These are phyloP conservation scores for Aspergillus fumigatiaffinis DNA, from an alignment of 2,329 filamentous ascomycete genomes.

Conservation along the genomic window DNA sequence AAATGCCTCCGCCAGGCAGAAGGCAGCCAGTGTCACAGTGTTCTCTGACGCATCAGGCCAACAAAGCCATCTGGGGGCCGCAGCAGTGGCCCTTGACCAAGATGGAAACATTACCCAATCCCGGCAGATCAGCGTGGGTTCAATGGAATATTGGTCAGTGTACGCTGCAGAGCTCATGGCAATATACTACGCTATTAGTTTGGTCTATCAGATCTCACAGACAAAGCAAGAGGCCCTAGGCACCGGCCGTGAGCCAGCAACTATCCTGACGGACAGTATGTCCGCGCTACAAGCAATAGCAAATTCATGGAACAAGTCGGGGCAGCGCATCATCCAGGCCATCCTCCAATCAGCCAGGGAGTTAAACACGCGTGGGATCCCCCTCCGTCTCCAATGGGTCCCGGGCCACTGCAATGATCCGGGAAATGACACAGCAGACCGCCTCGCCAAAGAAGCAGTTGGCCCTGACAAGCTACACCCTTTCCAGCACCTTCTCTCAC, in stretches of 20 bases:
- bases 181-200: conserved; percentile 10
- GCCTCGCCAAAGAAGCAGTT: conserved; percentile 9
- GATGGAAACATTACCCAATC: conserved; percentile 7
- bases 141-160: conserved; percentile 11
- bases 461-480: conserved; percentile 7
- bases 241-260: conserved; percentile 3
- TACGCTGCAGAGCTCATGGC: conserved; percentile 13
- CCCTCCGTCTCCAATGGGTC: conserved; percentile 11
- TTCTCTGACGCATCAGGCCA: conserved; percentile 11
- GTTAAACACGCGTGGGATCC: conserved; percentile 4
- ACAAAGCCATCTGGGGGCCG: conserved; percentile 6
- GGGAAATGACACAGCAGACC: conserved; percentile 8
- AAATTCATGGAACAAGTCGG: conserved; percentile 15
- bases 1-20: not conserved
- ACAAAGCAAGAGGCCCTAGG: not conserved
- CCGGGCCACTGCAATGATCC: conserved; percentile 1
- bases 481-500: conserved; percentile 10
- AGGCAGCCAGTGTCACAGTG: not conserved
- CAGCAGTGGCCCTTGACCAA: conserved; percentile 7
- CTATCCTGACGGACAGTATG: conserved; percentile 17
- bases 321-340: conserved; percentile 17
- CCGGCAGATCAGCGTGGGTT: conserved; percentile 8
- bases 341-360: conserved; percentile 13
- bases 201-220: conserved; percentile 1
- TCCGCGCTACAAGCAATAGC: conserved; percentile 16